phyloP scores from a whole-genome alignment of 495 filamentous ascomycete species.

The Talaromyces nanjingensis region DNA sequence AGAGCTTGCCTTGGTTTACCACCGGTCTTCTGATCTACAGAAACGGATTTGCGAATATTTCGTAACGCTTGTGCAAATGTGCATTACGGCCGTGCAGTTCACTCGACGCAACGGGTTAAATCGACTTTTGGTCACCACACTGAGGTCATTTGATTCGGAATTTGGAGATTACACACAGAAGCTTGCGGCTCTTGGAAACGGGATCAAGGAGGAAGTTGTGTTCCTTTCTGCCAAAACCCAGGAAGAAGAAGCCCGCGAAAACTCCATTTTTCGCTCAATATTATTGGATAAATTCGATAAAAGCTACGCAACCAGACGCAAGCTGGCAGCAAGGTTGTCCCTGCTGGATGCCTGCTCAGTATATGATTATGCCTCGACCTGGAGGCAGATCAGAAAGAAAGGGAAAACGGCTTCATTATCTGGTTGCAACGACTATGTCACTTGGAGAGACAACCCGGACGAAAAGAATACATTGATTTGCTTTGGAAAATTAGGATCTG shows the following conservation, averaged over 20 bases:
- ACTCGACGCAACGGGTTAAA: constrained; percentile 11
- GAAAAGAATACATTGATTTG: constrained; percentile 23
- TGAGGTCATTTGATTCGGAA: not conserved
- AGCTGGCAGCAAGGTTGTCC: constrained; percentile 18
- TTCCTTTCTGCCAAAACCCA: constrained; percentile 23
- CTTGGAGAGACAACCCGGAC: constrained; percentile 25
- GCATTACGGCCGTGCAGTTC: constrained; percentile 27
- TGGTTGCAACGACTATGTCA: constrained; percentile 19
- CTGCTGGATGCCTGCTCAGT: constrained; percentile 31
- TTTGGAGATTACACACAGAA: constrained; percentile 18
- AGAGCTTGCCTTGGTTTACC: constrained; percentile 32
- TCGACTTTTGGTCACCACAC: not conserved
- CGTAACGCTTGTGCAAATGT: constrained; percentile 32
- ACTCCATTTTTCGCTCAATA: constrained; percentile 13
- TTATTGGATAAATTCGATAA: constrained; percentile 1
- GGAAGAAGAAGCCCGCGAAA: constrained; percentile 23
- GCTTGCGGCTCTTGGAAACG: constrained; percentile 25
- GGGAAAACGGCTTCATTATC: constrained; percentile 28
- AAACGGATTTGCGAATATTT: constrained; percentile 36
- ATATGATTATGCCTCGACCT: constrained; percentile 32
- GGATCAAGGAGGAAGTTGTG: constrained; percentile 30
- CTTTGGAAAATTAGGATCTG: constrained; percentile 33
- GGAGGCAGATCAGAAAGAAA: constrained; percentile 35
- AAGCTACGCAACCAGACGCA: constrained; percentile 8
- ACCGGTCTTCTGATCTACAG: constrained; percentile 29